Conservation (phyloP, 306 rosid genomes). For the Quercus parvula region DNA sequence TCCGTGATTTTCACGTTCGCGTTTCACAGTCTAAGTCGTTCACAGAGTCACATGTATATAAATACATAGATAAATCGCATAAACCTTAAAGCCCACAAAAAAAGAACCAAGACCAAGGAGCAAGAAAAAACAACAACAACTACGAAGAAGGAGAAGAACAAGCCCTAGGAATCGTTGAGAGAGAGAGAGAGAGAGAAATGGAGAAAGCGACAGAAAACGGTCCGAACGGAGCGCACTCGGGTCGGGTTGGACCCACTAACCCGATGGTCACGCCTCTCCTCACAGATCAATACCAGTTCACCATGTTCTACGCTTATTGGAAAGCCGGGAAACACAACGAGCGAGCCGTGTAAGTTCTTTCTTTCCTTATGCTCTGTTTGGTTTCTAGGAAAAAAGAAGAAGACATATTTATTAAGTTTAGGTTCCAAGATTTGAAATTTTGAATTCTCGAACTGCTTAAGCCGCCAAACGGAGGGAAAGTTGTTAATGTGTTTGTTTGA, state of each 20-base stretch:
- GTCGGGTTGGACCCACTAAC: constrained; percentile 66
- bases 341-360: constrained; percentile 76
- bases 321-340: constrained; percentile 96
- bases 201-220: constrained; percentile 58
- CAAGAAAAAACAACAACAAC: not conserved
- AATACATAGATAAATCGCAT: not conserved
- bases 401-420: too few relatives aligned
- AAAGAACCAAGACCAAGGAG: not conserved
- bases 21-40: not conserved
- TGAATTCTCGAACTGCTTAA: too few relatives aligned
- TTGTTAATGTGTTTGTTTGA: not conserved
- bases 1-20: not conserved
- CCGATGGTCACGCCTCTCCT: constrained; percentile 98
- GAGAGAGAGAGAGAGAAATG: constrained; percentile 28
- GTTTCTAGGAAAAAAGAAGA: not conserved
- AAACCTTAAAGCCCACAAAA: not conserved
- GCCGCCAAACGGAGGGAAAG: too few relatives aligned
- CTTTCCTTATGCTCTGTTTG: constrained; percentile 7
- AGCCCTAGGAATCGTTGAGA: constrained; percentile 24
- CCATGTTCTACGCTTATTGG: constrained; percentile 99
- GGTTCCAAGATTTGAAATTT: too few relatives aligned
- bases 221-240: constrained; percentile 26
- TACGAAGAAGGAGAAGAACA: not conserved
- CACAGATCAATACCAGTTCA: constrained; percentile 95
- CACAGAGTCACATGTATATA: not conserved